Conservation (phyloP, 192 early-diverging fungal genomes). For the Coemansia reversa region DNA sequence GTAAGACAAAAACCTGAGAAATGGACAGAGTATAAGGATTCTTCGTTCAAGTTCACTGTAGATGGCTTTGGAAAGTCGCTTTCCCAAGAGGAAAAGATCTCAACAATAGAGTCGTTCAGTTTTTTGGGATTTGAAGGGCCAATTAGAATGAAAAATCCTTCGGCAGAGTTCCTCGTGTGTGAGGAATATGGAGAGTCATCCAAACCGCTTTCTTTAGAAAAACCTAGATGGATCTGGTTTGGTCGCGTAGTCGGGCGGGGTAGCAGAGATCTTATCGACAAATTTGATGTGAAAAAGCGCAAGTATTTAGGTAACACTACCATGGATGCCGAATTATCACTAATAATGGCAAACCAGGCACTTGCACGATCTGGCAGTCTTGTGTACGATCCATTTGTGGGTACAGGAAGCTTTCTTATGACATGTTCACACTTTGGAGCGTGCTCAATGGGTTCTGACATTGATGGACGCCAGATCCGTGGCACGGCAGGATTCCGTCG, state of each 20-base stretch:
- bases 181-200: conserved; percentile 74
- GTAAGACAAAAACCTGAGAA: conserved; percentile 63
- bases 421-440: conserved; percentile 94
- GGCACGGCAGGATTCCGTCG: conserved; percentile 62
- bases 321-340: conserved; percentile 97
- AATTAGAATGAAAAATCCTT: conserved; percentile 80
- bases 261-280: conserved; percentile 66
- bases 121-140: conserved; percentile 79
- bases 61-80: conserved; percentile 75
- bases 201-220: conserved; percentile 8
- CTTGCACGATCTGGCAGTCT: conserved; percentile 70
- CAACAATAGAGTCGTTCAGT: conserved; percentile 78
- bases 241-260: conserved; percentile 70
- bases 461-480: conserved; percentile 96
- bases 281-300: conserved; percentile 93
- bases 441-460: conserved; percentile 90
- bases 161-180: conserved; percentile 69
- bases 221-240: conserved; percentile 61
- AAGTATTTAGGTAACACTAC: conserved; percentile 93
- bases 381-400: conserved; percentile 96
- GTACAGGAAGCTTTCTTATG: conserved; percentile 91
- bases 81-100: conserved; percentile 69
- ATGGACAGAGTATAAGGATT: conserved; percentile 54
- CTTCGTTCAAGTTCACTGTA: conserved; percentile 76
- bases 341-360: conserved; percentile 96